These are phyloP conservation scores for Vaucheria bursata DNA, from an alignment of 352 stramenopile species.

Conservation along the genomic window DNA sequence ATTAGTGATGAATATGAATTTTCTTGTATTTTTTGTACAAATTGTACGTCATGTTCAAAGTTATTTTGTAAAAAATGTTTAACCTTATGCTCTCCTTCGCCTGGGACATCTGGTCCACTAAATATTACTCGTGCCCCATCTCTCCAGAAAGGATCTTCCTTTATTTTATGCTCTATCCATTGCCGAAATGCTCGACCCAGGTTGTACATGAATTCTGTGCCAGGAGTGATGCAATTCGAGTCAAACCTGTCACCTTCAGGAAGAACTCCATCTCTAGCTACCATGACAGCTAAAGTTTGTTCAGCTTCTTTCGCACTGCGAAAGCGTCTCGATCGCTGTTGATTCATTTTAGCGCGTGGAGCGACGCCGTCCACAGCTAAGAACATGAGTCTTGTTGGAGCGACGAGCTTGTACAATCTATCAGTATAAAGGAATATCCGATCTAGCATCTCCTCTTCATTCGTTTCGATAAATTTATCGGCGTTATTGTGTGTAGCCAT, in stretches of 20 bases:
- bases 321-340: conserved; percentile 85
- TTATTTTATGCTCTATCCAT: conserved; percentile 80
- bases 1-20: neutral
- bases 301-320: conserved; percentile 61
- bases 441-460: conserved; percentile 86
- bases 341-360: conserved; percentile 97
- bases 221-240: conserved; percentile 97
- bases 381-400: conserved; percentile 68
- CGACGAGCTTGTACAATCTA: conserved; percentile 66
- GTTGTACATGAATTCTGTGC: conserved; percentile 89
- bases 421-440: conserved; percentile 77
- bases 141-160: conserved; percentile 85
- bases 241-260: conserved; percentile 68
- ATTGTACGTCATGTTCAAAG: neutral
- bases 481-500: conserved; percentile 95
- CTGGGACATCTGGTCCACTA: conserved; percentile 89
- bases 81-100: conserved; percentile 93
- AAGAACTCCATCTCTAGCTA: conserved; percentile 37
- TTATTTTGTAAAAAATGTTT: conserved; percentile 31
- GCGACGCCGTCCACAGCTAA: conserved; percentile 97
- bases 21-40: neutral
- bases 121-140: conserved; percentile 77
- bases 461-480: conserved; percentile 75
- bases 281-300: conserved; percentile 37
- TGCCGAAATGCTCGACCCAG: conserved; percentile 71